Percentiles rank a stretch among this genome's conserved stretches.
These are phyloP conservation scores for Phytophthora sp. DNA, from an alignment of 352 stramenopile species.

Conservation along the genomic window DNA sequence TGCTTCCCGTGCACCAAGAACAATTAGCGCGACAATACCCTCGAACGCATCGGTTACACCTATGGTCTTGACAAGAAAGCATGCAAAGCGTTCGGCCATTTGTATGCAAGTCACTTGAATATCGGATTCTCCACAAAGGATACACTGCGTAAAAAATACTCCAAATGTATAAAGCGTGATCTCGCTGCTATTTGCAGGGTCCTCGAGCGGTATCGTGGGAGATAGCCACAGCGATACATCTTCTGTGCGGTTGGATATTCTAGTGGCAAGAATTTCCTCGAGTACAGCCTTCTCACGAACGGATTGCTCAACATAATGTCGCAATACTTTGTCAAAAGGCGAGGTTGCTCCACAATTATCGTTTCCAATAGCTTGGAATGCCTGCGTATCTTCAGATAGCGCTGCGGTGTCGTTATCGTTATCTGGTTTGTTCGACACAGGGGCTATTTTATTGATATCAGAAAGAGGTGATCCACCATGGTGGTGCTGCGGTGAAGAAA, in stretches of 20 bases:
- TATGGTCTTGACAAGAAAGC: slow-evolving; percentile 24
- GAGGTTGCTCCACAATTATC: no score
- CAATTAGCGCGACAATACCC: slow-evolving; percentile 45
- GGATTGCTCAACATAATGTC: slow-evolving; percentile 27
- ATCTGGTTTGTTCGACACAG: not conserved
- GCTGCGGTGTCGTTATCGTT: not conserved
- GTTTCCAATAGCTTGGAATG: no score
- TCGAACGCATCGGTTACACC: slow-evolving; percentile 39
- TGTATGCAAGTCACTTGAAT: slow-evolving; percentile 30
- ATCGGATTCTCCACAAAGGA: slow-evolving; percentile 29
- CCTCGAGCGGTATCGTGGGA: slow-evolving; percentile 18
- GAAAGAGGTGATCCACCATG: no score
- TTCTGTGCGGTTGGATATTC: not conserved
- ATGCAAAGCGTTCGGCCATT: slow-evolving; percentile 40
- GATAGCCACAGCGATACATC: slow-evolving; percentile 21
- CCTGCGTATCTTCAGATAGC: no score
- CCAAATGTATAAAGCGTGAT: slow-evolving; percentile 57
- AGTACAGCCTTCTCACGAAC: slow-evolving; percentile 23
- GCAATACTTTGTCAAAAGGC: slow-evolving; percentile 23
- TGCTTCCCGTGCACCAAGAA: slow-evolving; percentile 34
- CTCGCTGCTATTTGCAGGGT: slow-evolving; percentile 34
- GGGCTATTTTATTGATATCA: not conserved
- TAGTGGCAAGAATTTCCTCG: slow-evolving; percentile 15
- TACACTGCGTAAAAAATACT: slow-evolving; percentile 53
- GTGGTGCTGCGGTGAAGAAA: not conserved